phyloP scores from a whole-genome alignment of 169 alveolate species.

The Theileria equi region DNA sequence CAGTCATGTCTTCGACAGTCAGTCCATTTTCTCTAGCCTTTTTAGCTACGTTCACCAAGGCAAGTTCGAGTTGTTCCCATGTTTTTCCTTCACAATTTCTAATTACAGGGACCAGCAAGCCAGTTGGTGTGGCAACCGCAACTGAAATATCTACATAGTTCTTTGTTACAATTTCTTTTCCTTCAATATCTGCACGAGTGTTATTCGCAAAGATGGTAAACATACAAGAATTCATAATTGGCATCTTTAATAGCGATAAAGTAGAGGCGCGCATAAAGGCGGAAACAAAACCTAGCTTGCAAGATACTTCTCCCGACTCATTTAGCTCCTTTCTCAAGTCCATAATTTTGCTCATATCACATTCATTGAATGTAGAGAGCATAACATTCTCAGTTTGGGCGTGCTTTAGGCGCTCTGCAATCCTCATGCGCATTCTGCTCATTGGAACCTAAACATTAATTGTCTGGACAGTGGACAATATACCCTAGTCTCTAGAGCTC shows the following conservation, averaged over 20 bases:
- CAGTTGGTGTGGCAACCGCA: conserved; percentile 96
- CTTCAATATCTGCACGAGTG: conserved; percentile 64
- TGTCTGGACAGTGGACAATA: background rate
- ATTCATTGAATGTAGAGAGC: conserved; percentile 91
- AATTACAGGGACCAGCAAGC: conserved; percentile 92
- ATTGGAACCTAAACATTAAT: conserved; percentile 72
- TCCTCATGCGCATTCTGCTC: conserved; percentile 88
- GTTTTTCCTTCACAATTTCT: conserved; percentile 86
- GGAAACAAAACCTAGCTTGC: conserved; percentile 78
- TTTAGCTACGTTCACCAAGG: conserved; percentile 77
- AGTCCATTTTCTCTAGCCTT: conserved; percentile 88
- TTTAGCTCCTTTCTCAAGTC: conserved; percentile 73
- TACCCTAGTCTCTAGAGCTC: conserved; percentile 55
- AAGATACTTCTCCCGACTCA: conserved; percentile 70
- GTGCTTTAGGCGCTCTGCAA: conserved; percentile 88
- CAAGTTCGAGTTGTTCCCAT: conserved; percentile 86
- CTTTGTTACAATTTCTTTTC: conserved; percentile 86
- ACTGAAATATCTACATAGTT: conserved; percentile 91
- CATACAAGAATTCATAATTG: conserved; percentile 77
- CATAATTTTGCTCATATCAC: conserved; percentile 81
- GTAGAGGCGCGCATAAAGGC: conserved; percentile 82
- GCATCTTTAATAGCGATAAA: conserved; percentile 77
- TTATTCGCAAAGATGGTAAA: background rate
- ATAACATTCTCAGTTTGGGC: conserved; percentile 89
- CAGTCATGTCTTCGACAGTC: conserved; percentile 91